Percentiles rank a stretch among this genome's conserved stretches.
Conservation (phyloP, 129 eudicot species). For the sunflower (Helianthus annuus) region HanXRQr2.0-SUNRISE NC_035446.2:5473983-5474482, state of each 20-base stretch:
- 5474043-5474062: slow-evolving; percentile 12
- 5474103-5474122: not conserved
- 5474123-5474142: not conserved
- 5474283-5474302: not conserved
- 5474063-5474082: slow-evolving; percentile 1
- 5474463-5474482: slow-evolving; percentile 90
- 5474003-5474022: slow-evolving; percentile 36
- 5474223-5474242: not conserved
- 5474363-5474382: not conserved
- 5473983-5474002: slow-evolving; percentile 7
- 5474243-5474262: not conserved
- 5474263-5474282: not conserved
- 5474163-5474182: slow-evolving; percentile 50
- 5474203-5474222: slow-evolving; percentile 37
- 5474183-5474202: slow-evolving; percentile 24
- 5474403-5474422: slow-evolving; percentile 48
- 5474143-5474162: slow-evolving; percentile 76
- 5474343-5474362: not conserved
- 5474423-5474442: slow-evolving; percentile 66
- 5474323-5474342: slow-evolving; percentile 25
- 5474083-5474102: not conserved
- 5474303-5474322: slow-evolving; percentile 5
- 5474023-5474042: slow-evolving; percentile 44
- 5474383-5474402: slow-evolving; percentile 50
- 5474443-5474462: slow-evolving; percentile 78